Base-by-base conservation (phyloP, 768 basidiomycete species). In the Lenzites betulinus region DNA sequence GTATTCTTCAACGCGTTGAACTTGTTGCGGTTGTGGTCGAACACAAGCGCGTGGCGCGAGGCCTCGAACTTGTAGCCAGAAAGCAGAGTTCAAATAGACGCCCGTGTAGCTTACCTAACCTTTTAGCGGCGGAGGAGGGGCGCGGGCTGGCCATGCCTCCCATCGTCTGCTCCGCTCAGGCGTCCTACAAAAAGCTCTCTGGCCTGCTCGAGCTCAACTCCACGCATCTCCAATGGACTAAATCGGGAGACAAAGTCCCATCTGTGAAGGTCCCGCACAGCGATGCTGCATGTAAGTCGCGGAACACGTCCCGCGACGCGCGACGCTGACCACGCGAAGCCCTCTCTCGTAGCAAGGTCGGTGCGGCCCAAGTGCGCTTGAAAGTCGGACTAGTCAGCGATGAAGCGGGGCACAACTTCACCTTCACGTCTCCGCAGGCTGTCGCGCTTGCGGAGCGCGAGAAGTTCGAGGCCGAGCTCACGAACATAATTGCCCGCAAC, bases 271-370 rank as follows among this genome's bases (percentile, higher is more conserved):
- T 93, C 22, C 76, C 83, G 4, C 77, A 85, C 70, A 61, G 78
- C 60, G 84, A 89, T 58, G 81, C 85, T 47, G 73, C 83, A 56
- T 85, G 90, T 91, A 58, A 80, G 81, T 81, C 54, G 38, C 39
- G 20, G 22, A 47, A 43, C 42, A 47, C 48, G 39, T 47, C 53
- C 41, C 49, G 41, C 46, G 41, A 39, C 56, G 51, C 52, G 55
- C 46, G 56, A 56, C 62, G 41, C 58, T 51, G 64, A 48, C 57
- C 54, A 6, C 42, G 18, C 30, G 35, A 62, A 91, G 91, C 90
- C 18, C 79, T 95, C 36, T 93, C 93, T 70, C 92, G 89, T 67
- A 92, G 90, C 71, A 94, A 94, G 68, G 88, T 89, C 67, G 89
- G 88, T 54, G 87, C 90, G 6, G 75, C 89, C 0, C 90, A 93